A percentile compares a stretch with the other conserved stretches of the same genome.
Conservation (phyloP, 257 asterid genomes). For the Rauvolfia tetraphylla region DNA sequence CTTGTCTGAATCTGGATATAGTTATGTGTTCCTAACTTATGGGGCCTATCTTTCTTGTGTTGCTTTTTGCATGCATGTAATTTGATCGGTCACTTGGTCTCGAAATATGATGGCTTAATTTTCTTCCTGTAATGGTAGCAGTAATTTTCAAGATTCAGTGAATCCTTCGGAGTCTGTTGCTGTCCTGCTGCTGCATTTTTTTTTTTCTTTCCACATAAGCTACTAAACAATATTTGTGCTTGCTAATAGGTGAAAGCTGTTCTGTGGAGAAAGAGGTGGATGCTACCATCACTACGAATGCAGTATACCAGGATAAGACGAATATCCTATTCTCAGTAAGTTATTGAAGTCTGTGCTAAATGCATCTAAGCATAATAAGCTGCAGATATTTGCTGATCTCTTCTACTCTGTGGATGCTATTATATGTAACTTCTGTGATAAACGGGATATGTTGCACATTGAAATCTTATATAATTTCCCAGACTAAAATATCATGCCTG, state of each 20-base stretch:
- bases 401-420: neutral
- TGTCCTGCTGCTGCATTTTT: neutral
- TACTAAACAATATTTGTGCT: constrained; percentile 22
- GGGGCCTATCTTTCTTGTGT: neutral
- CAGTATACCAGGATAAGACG: constrained; percentile 98
- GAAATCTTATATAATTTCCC: neutral
- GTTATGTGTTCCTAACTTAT: constrained; percentile 2
- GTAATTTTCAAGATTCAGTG: constrained; percentile 2
- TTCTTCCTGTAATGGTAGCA: neutral
- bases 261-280: constrained; percentile 95
- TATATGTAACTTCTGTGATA: neutral
- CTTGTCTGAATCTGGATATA: constrained; percentile 1
- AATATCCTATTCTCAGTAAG: constrained; percentile 94
- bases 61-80: neutral
- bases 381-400: neutral
- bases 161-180: neutral
- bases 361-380: constrained; percentile 7
- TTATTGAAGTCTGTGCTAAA: constrained; percentile 21
- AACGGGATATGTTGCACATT: neutral
- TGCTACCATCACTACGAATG: constrained; percentile 64
- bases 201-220: constrained; percentile 12
- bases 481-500: neutral
- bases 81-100: neutral
- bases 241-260: constrained; percentile 85
- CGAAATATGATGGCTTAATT: neutral